Base-by-base conservation (phyloP, 2,329 filamentous ascomycete genomes). In the Aotearoamyces nothofagi region DNA sequence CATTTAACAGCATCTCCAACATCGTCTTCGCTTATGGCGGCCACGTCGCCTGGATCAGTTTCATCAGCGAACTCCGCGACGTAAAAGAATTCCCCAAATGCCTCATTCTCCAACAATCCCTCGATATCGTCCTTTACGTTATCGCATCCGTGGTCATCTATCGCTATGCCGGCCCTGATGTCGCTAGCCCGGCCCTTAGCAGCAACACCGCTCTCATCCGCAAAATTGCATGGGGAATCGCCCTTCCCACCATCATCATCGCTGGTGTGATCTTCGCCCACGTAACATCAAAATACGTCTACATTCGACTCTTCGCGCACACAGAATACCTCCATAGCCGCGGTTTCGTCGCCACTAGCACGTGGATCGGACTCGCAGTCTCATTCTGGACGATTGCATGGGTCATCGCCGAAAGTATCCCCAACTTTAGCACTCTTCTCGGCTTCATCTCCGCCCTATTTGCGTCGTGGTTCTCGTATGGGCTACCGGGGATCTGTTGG, bases 181-280 rank as follows among this genome's bases (percentile, higher is more conserved):
- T 82, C 2, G 57, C 61, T 2, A 73, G 69, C 2, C 78, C 78
- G 0, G 77, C 78, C 0, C 60, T 83, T 2, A 68, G 71, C 5
- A 66, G 74, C 5, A 59, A 61, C 3, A 52, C 50, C 0, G 47
- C 47, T 2, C 43, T 61, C 0, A 52, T 80, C 26, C 59, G 65
- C 13, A 78, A 78, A 44, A 54, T 76, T 8, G 73, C 75, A 9
- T 81, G 71, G 52, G 74, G 71, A 14, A 57, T 81, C 34, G 76
- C 76, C 1, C 58, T 76, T 3, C 75, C 75, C 2, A 79, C 72
- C 2, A 80, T 81, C 33, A 56, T 81, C 26, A 68, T 82, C 27
- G 71, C 75, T 0, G 77, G 76, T 30, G 73, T 79, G 5, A 75
- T 82, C 37, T 74, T 78, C 44, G 73, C 66, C 9, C 68, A 75